Percentiles rank a stretch among this genome's conserved stretches.
These are phyloP conservation scores for Marasmius fiardii DNA, from an alignment of 1,284 basidiomycete genomes.

Conservation along the genomic window DNA sequence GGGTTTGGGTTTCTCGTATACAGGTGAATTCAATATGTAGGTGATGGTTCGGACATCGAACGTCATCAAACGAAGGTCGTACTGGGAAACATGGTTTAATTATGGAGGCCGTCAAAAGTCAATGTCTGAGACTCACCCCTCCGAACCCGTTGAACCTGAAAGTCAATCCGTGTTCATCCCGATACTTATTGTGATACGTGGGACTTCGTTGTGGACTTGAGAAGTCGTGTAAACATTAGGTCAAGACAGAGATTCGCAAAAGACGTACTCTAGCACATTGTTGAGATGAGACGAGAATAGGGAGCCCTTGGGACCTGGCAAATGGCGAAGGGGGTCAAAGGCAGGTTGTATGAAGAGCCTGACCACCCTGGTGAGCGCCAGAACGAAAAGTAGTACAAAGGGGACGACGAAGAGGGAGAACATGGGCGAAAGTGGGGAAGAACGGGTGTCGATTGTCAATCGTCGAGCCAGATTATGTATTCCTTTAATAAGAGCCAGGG, in stretches of 20 bases:
- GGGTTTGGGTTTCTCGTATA: slow-evolving; percentile 55
- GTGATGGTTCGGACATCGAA: slow-evolving; percentile 47
- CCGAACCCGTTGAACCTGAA: slow-evolving; percentile 52
- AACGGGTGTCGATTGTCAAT: slow-evolving; percentile 6
- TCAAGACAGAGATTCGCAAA: not conserved
- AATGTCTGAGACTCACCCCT: slow-evolving; percentile 24
- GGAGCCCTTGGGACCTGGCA: slow-evolving; percentile 44
- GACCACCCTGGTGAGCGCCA: slow-evolving; percentile 35
- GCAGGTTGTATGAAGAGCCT: slow-evolving; percentile 40
- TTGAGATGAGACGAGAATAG: slow-evolving; percentile 38
- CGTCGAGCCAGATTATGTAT: not conserved
- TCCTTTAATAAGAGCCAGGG: not conserved
- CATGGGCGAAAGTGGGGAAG: slow-evolving; percentile 1
- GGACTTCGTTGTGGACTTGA: slow-evolving; percentile 34
- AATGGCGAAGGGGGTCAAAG: slow-evolving; percentile 41
- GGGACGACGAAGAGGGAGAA: slow-evolving; percentile 22
- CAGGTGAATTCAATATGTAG: slow-evolving; percentile 44
- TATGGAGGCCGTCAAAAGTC: not conserved
- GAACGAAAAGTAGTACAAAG: slow-evolving; percentile 27
- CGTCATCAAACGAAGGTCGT: slow-evolving; percentile 51
- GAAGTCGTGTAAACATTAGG: not conserved
- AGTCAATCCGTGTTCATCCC: slow-evolving; percentile 40
- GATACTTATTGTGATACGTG: slow-evolving; percentile 40
- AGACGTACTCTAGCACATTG: slow-evolving; percentile 41
- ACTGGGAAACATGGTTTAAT: slow-evolving; percentile 25